phyloP scores from a whole-genome alignment of 2,329 filamentous ascomycete genomes.

The Cytospora leucostoma region DNA sequence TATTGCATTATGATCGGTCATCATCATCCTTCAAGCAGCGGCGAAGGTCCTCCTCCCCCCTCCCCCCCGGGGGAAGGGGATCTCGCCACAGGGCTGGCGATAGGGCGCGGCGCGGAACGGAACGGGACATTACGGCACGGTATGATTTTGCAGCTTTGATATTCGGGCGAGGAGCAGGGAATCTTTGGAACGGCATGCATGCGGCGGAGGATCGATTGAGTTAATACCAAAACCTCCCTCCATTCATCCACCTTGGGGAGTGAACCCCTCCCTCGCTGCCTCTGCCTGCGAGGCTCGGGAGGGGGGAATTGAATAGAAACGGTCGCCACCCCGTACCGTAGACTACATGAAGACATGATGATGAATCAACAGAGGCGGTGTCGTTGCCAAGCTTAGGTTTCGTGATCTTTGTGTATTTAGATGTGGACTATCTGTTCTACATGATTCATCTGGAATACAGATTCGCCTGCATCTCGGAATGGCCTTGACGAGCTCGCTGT shows the following conservation, averaged over 20 bases:
- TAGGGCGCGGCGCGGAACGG: not conserved
- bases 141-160: not conserved
- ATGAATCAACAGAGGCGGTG: not conserved
- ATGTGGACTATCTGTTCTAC: no score
- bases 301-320: not conserved
- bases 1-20: constrained; percentile 10
- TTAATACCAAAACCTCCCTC: not conserved
- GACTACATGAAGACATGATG: not conserved
- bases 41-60: not conserved
- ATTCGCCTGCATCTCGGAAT: no score
- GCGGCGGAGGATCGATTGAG: not conserved
- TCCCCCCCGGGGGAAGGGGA: not conserved
- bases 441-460: no score
- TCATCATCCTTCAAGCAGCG: constrained; percentile 2
- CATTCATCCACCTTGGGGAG: not conserved
- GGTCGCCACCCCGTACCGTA: not conserved
- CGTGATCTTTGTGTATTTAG: no score
- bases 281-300: not conserved
- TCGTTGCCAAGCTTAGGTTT: not conserved
- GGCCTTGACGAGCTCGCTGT: no score
- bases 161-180: not conserved
- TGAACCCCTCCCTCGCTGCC: not conserved
- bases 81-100: no score
- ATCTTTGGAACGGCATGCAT: not conserved
- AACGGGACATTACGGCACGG: not conserved